A percentile compares a stretch with the other conserved stretches of the same genome.
phyloP scores from a whole-genome alignment of 108 stramenopile genomes.

The Aureococcus anophagefferens region DNA sequence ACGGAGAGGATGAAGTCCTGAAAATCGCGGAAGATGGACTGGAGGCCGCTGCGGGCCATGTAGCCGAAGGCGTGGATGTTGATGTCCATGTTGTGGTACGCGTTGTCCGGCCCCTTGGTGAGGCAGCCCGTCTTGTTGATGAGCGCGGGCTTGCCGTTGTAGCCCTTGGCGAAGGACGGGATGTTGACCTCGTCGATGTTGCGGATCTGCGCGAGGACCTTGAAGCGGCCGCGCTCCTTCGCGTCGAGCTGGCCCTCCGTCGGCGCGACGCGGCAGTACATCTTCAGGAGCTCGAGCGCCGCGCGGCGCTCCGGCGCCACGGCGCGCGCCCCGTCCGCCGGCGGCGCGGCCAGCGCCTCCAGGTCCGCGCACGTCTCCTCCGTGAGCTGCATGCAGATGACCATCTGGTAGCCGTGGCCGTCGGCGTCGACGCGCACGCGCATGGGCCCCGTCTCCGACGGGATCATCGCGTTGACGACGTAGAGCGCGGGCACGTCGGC shows the following conservation, averaged over 20 bases:
- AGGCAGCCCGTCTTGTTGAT: conserved; percentile 19
- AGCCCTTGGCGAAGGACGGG: conserved; percentile 14
- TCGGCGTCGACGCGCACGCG: not conserved
- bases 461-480: not conserved
- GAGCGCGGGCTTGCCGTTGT: conserved; percentile 29
- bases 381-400: not conserved
- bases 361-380: not conserved
- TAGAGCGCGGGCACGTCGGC: not conserved
- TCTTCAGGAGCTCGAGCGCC: not conserved
- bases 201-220: conserved; percentile 10
- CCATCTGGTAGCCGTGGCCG: not conserved
- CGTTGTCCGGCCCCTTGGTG: not conserved
- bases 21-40: conserved; percentile 8
- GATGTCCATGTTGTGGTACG: conserved; percentile 22
- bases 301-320: not conserved
- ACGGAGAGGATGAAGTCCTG: conserved; percentile 13
- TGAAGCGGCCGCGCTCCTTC: conserved; percentile 2
- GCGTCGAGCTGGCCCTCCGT: not conserved
- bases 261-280: not conserved
- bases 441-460: not conserved
- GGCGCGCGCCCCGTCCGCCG: too few species aligned
- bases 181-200: conserved; percentile 24
- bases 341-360: not conserved
- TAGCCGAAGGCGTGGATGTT: conserved; percentile 26
- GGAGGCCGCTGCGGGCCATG: conserved; percentile 19